Evolutionary conservation across 1,284 basidiomycete genomes (phyloP).

Genomic region (Kwoniella shivajii): DNA sequence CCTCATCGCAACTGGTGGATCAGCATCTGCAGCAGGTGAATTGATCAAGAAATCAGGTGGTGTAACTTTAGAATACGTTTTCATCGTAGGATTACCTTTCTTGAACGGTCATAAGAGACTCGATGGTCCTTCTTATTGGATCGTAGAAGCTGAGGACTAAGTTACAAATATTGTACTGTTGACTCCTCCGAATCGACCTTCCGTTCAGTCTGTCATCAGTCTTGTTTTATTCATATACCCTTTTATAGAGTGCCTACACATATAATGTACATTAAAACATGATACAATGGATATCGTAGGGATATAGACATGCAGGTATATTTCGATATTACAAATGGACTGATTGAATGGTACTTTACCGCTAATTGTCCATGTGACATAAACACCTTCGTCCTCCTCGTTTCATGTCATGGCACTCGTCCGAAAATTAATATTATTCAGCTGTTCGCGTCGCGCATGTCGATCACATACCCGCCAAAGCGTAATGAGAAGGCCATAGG

Average conservation of each 20-base stretch:
- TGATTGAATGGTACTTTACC: too few species aligned
- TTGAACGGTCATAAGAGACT: conserved; percentile 77
- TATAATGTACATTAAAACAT: too few species aligned
- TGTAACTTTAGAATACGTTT: conserved; percentile 87
- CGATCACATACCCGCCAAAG: background rate
- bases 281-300: too few species aligned
- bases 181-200: conserved; percentile 1
- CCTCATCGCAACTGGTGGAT: conserved; percentile 95
- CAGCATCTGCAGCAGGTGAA: conserved; percentile 89
- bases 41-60: conserved; percentile 82
- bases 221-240: conserved; percentile 3
- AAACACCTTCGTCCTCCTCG: too few species aligned
- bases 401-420: too few species aligned
- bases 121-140: conserved; percentile 83
- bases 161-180: background rate
- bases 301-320: too few species aligned
- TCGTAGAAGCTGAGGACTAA: conserved; percentile 75
- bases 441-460: background rate
- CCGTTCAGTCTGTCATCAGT: background rate
- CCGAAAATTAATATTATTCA: background rate
- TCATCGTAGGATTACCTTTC: conserved; percentile 86
- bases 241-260: too few species aligned
- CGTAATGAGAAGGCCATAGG: conserved; percentile 13
- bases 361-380: too few species aligned
- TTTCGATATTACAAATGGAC: too few species aligned